Conservation (phyloP, 1,139 yeast species). For the Sugiyamaella pinicola region DNA sequence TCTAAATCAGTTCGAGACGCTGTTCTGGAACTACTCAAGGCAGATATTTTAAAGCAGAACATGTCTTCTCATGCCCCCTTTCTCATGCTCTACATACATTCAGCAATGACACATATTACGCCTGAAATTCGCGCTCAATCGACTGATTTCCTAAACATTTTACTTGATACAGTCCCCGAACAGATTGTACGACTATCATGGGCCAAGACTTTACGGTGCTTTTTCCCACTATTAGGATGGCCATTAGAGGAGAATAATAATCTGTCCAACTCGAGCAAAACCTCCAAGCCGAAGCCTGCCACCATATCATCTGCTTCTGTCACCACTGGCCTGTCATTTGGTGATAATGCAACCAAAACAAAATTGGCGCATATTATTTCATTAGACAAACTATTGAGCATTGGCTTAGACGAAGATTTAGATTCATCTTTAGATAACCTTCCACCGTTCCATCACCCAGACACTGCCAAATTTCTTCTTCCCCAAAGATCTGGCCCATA, state of each 20-base stretch:
- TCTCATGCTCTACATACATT: constrained; percentile 73
- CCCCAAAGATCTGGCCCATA: constrained; percentile 63
- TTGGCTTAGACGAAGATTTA: constrained; percentile 34
- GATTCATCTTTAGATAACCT: constrained; percentile 17
- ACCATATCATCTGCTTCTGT: constrained; percentile 35
- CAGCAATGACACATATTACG: constrained; percentile 92
- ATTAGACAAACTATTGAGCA: constrained; percentile 33
- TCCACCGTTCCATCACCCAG: constrained; percentile 46
- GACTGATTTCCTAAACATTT: constrained; percentile 59
- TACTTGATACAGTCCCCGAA: constrained; percentile 47
- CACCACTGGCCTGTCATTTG: constrained; percentile 40
- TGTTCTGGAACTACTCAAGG: constrained; percentile 54
- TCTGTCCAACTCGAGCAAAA: too few species aligned
- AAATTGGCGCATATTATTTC: constrained; percentile 39
- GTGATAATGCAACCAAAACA: constrained; percentile 39
- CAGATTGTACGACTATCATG: constrained; percentile 42
- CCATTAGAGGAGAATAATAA: constrained; percentile 28
- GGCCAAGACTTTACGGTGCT: constrained; percentile 42
- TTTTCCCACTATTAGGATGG: constrained; percentile 48
- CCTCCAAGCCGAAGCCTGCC: constrained; percentile 13
- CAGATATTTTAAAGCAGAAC: constrained; percentile 33
- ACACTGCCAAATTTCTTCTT: constrained; percentile 53
- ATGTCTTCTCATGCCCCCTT: constrained; percentile 55
- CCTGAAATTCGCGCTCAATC: constrained; percentile 74
- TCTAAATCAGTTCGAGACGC: constrained; percentile 66